Percentiles rank a stretch among this genome's conserved stretches.
Conservation (phyloP, 2,329 filamentous ascomycete genomes). For the Aspergillus texensis region DNA sequence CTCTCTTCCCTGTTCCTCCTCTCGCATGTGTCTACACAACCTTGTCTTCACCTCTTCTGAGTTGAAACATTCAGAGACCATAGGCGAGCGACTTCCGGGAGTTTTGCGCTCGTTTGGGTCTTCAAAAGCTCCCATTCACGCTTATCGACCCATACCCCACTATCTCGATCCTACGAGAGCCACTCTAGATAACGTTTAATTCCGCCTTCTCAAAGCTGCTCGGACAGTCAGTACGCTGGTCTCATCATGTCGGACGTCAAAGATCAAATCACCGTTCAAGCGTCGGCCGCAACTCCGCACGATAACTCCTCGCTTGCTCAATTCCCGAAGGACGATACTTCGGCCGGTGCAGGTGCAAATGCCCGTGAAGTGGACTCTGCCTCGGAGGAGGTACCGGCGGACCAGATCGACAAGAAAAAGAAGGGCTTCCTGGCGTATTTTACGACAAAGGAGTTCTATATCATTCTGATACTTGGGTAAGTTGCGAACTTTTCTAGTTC, state of each 20-base stretch:
- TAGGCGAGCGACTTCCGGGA: slow-evolving; percentile 58
- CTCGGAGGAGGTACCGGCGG: slow-evolving; percentile 32
- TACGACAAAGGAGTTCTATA: slow-evolving; percentile 82
- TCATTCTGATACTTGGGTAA: slow-evolving; percentile 74
- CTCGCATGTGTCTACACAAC: slow-evolving; percentile 8
- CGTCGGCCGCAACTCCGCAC: slow-evolving; percentile 15
- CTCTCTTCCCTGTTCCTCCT: slow-evolving; percentile 13
- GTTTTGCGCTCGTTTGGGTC: slow-evolving; percentile 57
- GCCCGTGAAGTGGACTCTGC: slow-evolving; percentile 18
- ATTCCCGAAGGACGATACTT: slow-evolving; percentile 22
- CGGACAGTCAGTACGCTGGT: not conserved
- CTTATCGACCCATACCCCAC: slow-evolving; percentile 7
- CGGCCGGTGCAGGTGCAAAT: slow-evolving; percentile 19
- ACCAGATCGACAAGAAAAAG: slow-evolving; percentile 46
- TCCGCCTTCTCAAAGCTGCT: not conserved
- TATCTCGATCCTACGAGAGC: not conserved
- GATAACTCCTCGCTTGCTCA: slow-evolving; percentile 10
- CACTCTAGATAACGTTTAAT: not conserved
- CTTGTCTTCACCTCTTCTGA: slow-evolving; percentile 3
- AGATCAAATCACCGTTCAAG: slow-evolving; percentile 27
- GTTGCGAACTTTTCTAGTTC: slow-evolving; percentile 22
- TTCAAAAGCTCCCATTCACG: slow-evolving; percentile 50
- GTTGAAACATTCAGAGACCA: slow-evolving; percentile 16
- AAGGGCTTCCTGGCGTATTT: slow-evolving; percentile 69
- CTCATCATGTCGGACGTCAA: slow-evolving; percentile 33